Percentiles rank a stretch among this genome's conserved stretches.
phyloP scores from a whole-genome alignment of 2,329 filamentous ascomycete genomes.

The Endothia cerciana region DNA sequence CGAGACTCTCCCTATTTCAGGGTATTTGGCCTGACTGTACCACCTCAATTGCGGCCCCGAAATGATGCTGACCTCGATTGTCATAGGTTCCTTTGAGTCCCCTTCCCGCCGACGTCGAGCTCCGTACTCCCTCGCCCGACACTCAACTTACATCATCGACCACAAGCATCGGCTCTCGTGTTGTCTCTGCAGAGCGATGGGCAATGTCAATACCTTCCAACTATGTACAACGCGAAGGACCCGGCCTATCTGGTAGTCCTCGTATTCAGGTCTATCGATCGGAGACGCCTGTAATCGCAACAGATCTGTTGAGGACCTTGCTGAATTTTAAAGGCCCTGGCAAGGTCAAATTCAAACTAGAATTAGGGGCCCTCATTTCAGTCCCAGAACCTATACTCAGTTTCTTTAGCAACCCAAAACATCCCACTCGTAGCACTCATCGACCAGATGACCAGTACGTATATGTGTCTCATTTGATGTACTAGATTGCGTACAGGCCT shows the following conservation, averaged over 20 bases:
- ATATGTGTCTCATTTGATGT: too few relatives aligned
- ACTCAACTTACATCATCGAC: not conserved
- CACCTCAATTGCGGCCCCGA: not conserved
- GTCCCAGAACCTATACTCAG: not conserved
- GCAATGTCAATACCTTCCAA: not conserved
- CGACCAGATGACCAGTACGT: not conserved
- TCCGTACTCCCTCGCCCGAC: not conserved
- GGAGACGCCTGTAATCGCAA: not conserved
- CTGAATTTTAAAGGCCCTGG: not conserved
- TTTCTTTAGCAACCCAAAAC: not conserved
- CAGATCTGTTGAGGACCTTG: not conserved
- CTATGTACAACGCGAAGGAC: not conserved
- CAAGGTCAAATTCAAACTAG: not conserved
- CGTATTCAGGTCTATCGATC: not conserved
- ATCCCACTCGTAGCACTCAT: not conserved
- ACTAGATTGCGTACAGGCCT: not conserved
- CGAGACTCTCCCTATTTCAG: not conserved
- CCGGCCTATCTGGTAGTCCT: not conserved
- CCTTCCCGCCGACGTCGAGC: not conserved
- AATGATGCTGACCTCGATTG: not conserved
- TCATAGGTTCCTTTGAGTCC: not conserved
- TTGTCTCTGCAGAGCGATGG: not conserved
- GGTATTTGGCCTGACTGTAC: not conserved
- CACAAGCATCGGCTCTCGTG: not conserved
- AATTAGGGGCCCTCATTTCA: not conserved